Conservation (phyloP, 768 basidiomycete species). For the Leccinum aurantiacum region DNA sequence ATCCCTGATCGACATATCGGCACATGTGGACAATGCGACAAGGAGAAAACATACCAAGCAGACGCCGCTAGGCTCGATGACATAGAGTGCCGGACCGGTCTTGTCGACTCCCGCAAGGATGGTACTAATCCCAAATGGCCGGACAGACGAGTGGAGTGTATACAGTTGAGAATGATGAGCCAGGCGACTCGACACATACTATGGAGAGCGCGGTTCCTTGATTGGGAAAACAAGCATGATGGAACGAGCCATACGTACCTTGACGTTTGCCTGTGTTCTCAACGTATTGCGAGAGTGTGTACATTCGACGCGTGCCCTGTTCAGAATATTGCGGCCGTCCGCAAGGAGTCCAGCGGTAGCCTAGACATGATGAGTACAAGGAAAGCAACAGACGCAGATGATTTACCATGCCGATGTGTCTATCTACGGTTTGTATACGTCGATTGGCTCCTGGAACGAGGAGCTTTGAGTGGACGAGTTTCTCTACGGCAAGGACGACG, state of each 20-base stretch:
- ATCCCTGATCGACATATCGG: constrained; percentile 57
- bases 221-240: neutral
- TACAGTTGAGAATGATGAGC: constrained; percentile 92
- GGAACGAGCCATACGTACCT: constrained; percentile 47
- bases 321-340: constrained; percentile 86
- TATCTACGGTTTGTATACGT: constrained; percentile 90
- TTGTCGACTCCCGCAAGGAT: constrained; percentile 90
- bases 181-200: constrained; percentile 74
- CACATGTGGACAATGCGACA: neutral
- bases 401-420: constrained; percentile 87
- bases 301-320: constrained; percentile 84
- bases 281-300: constrained; percentile 69
- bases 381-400: neutral
- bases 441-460: constrained; percentile 90
- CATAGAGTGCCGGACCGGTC: constrained; percentile 80
- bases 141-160: constrained; percentile 96
- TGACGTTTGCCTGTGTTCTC: constrained; percentile 71
- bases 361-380: constrained; percentile 39
- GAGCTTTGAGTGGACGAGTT: constrained; percentile 93
- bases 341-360: constrained; percentile 93
- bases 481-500: constrained; percentile 95
- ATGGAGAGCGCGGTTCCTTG: neutral
- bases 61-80: constrained; percentile 93
- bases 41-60: constrained; percentile 61
- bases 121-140: constrained; percentile 94